phyloP scores from a whole-genome alignment of 2,329 filamentous ascomycete species.

The Xylaria sp. region DNA sequence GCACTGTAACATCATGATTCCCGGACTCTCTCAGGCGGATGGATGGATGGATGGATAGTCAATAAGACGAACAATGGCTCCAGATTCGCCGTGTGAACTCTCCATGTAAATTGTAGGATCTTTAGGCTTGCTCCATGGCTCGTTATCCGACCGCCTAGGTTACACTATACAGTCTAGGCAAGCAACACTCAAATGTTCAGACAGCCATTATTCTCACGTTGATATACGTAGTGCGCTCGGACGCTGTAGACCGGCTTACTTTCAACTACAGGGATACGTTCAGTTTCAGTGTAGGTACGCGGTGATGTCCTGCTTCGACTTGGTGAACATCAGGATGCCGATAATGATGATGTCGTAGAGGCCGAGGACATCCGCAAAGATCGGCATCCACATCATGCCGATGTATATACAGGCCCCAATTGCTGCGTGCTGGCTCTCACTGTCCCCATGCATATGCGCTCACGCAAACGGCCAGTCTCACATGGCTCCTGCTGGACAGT shows the following conservation, averaged over 20 bases:
- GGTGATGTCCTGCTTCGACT: conserved; percentile 43
- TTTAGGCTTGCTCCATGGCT: too few relatives aligned
- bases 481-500: not conserved
- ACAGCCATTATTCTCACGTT: not conserved
- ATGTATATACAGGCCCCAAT: conserved; percentile 49
- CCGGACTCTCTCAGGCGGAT: too few relatives aligned
- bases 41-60: conserved; percentile 25
- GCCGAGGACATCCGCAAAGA: conserved; percentile 50
- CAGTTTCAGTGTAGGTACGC: conserved; percentile 40
- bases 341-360: conserved; percentile 46
- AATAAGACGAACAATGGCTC: conserved; percentile 25
- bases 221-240: not conserved
- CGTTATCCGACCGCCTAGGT: too few relatives aligned
- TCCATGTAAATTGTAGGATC: not conserved
- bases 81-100: not conserved
- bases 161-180: too few relatives aligned
- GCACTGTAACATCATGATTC: conserved; percentile 12
- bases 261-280: not conserved
- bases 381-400: conserved; percentile 52
- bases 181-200: too few relatives aligned
- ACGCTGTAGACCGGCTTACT: not conserved
- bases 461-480: not conserved
- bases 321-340: conserved; percentile 52
- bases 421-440: conserved; percentile 52
- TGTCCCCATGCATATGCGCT: too few relatives aligned